phyloP scores from a whole-genome alignment of 1,139 yeast species.

The Candida tetrigidarum region DNA sequence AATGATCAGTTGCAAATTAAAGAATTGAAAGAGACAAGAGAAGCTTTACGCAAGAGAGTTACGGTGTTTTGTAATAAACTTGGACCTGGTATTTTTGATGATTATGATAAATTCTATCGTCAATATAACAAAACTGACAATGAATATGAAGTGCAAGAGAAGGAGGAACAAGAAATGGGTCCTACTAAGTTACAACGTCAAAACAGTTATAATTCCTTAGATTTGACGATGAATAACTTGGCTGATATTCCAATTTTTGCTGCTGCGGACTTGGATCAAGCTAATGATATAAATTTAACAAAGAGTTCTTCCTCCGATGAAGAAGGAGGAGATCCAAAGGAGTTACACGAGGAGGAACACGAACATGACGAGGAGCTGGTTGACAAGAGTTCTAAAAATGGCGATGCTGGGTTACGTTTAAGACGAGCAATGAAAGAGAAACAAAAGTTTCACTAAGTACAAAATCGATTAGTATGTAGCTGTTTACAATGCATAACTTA shows the following conservation, averaged over 20 bases:
- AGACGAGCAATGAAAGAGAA: constrained; percentile 16
- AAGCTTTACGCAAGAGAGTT: constrained; percentile 58
- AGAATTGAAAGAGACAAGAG: constrained; percentile 58
- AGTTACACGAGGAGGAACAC: constrained; percentile 11
- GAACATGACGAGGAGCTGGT: background rate
- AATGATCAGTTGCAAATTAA: constrained; percentile 42
- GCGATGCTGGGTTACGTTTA: constrained; percentile 6
- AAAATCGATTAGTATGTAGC: background rate
- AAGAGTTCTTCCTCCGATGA: constrained; percentile 12
- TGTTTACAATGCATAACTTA: too few relatives aligned
- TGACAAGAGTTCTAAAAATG: background rate
- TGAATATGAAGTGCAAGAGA: constrained; percentile 3
- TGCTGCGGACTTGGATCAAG: constrained; percentile 22
- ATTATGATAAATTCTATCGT: constrained; percentile 43
- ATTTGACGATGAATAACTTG: constrained; percentile 24
- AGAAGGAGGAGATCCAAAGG: too few relatives aligned
- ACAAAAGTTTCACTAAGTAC: background rate
- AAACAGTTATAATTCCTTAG: constrained; percentile 16
- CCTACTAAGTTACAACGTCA: constrained; percentile 12
- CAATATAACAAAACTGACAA: constrained; percentile 26
- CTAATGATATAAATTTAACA: constrained; percentile 11
- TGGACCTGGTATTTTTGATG: constrained; percentile 83
- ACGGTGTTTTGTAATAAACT: constrained; percentile 69
- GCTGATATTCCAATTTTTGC: constrained; percentile 41
- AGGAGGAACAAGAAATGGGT: constrained; percentile 1